phyloP scores from a whole-genome alignment of 1,284 basidiomycete genomes.

The Pseudozyma pruni region DNA sequence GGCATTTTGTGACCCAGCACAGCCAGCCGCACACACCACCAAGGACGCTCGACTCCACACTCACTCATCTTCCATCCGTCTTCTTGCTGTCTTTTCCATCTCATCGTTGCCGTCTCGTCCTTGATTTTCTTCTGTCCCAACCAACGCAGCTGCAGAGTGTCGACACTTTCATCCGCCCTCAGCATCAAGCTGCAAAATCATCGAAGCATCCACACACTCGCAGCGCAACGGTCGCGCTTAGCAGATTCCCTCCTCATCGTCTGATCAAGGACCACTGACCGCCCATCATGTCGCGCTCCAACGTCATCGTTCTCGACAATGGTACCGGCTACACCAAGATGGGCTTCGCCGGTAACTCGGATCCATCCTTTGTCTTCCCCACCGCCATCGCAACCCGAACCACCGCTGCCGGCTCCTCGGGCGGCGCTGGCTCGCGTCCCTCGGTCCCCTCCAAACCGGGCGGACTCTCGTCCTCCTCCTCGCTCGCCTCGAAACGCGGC shows the following conservation, averaged over 20 bases:
- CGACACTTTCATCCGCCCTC: neutral
- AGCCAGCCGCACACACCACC: constrained; percentile 12
- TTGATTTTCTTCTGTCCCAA: too few relatives aligned
- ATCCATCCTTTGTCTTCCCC: constrained; percentile 82
- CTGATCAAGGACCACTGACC: too few relatives aligned
- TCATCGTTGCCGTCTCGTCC: neutral
- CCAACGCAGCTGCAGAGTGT: too few relatives aligned
- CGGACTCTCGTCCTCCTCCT: constrained; percentile 57
- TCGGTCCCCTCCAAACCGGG: constrained; percentile 81
- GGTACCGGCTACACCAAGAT: constrained; percentile 98
- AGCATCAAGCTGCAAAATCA: neutral
- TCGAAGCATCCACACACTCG: neutral
- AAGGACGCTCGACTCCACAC: constrained; percentile 6
- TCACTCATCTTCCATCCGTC: neutral
- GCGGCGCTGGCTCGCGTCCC: constrained; percentile 72
- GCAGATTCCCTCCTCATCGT: too few relatives aligned
- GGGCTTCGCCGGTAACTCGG: constrained; percentile 98
- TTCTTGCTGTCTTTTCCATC: neutral
- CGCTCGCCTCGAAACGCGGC: constrained; percentile 88
- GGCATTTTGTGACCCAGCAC: constrained; percentile 2
- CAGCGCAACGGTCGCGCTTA: too few relatives aligned
- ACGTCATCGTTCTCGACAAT: constrained; percentile 76
- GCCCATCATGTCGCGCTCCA: constrained; percentile 63
- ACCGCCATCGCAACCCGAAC: constrained; percentile 67
- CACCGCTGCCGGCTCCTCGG: constrained; percentile 42